Evolutionary conservation across 352 stramenopile species (phyloP).

Genomic region (Blastocystis sp.): DNA sequence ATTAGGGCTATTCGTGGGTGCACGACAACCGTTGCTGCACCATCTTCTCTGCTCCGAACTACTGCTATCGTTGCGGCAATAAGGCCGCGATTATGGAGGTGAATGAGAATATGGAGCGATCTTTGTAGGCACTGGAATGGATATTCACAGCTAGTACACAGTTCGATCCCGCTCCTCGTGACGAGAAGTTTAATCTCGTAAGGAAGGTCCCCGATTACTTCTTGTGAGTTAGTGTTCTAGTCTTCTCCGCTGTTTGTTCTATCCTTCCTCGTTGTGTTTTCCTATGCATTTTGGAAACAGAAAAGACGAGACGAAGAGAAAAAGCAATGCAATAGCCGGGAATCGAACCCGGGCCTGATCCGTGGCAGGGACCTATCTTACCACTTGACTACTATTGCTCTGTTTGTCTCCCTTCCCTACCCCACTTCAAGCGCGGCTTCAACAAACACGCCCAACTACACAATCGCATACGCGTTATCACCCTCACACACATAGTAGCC

Average conservation of each 20-base stretch:
- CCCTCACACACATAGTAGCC: conserved; percentile 30
- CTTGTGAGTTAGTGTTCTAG: conserved; percentile 75
- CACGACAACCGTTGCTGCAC: conserved; percentile 84
- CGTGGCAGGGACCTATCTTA: conserved; percentile 69
- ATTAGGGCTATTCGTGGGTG: conserved; percentile 83
- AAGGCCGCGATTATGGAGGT: conserved; percentile 86
- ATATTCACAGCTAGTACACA: conserved; percentile 50
- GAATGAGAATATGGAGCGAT: conserved; percentile 72
- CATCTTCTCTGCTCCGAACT: conserved; percentile 82
- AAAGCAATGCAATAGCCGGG: conserved; percentile 3
- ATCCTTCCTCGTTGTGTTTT: neutral
- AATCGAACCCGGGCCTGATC: conserved; percentile 66
- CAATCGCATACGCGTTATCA: neutral
- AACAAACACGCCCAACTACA: conserved; percentile 43
- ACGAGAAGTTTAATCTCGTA: conserved; percentile 86
- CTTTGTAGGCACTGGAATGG: conserved; percentile 21
- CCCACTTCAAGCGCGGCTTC: neutral
- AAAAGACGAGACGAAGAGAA: conserved; percentile 43
- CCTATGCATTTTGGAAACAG: neutral
- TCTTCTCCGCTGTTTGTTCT: neutral
- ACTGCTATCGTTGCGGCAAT: conserved; percentile 84
- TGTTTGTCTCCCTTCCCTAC: neutral
- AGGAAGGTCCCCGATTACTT: conserved; percentile 87
- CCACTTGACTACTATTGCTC: conserved; percentile 69
- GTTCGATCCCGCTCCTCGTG: conserved; percentile 79